phyloP scores from a whole-genome alignment of 306 rosid species.

The Clitoria ternatea region DNA sequence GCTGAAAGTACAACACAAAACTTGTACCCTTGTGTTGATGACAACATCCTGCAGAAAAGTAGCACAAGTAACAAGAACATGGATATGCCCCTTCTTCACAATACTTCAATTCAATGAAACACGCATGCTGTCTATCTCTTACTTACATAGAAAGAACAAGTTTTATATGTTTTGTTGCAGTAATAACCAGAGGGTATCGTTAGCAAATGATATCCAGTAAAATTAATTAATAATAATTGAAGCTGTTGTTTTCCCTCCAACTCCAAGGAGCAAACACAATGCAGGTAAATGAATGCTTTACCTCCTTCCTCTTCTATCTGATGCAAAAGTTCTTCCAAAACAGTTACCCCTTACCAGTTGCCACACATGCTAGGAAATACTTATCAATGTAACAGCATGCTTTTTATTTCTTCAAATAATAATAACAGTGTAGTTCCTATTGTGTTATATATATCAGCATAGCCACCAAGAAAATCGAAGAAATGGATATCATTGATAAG shows the following conservation, averaged over 20 bases:
- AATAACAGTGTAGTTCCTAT: neutral
- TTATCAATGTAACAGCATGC: neutral
- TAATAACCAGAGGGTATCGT: neutral
- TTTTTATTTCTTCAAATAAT: neutral
- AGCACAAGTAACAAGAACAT: neutral
- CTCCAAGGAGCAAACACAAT: neutral
- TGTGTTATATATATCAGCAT: neutral
- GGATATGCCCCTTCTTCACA: neutral
- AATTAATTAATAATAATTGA: neutral
- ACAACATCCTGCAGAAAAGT: constrained; percentile 17
- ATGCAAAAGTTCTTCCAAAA: neutral
- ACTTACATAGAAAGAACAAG: neutral
- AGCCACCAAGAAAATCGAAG: neutral
- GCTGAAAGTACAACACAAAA: neutral
- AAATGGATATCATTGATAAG: neutral
- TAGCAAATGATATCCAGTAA: neutral
- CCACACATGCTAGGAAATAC: neutral
- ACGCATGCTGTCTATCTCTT: neutral
- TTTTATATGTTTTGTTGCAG: neutral
- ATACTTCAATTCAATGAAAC: neutral
- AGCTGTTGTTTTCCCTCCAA: neutral
- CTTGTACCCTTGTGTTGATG: neutral
- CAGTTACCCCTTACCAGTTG: neutral
- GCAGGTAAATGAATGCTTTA: neutral
- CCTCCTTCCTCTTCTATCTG: neutral